A percentile compares a stretch with the other conserved stretches of the same genome.
Evolutionary conservation across 495 filamentous ascomycete genomes (phyloP).

Genomic region (Aspergillus avenaceus): DNA sequence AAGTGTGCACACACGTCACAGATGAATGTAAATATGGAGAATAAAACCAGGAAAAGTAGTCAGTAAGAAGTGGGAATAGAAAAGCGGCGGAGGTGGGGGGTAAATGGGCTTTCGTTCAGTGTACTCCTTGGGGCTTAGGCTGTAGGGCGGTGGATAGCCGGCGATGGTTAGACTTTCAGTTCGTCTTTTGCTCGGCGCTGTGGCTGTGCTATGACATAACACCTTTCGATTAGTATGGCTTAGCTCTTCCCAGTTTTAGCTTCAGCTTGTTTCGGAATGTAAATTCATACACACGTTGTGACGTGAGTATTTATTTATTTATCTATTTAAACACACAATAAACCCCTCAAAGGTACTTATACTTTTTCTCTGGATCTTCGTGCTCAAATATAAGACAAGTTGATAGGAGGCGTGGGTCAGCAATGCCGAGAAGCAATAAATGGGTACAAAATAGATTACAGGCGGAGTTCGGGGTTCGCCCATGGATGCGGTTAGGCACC

Average conservation of each 20-base stretch:
- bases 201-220: slow-evolving; percentile 39
- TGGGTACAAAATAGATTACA: too few species aligned
- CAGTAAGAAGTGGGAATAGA: slow-evolving; percentile 7
- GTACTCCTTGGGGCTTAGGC: too few species aligned
- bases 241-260: too few species aligned
- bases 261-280: too few species aligned
- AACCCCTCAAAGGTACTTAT: too few species aligned
- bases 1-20: background rate
- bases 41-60: background rate
- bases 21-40: background rate
- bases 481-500: slow-evolving; percentile 13
- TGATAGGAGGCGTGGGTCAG: too few species aligned
- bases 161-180: slow-evolving; percentile 21
- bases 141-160: slow-evolving; percentile 6
- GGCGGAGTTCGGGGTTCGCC: background rate
- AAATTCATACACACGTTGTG: background rate
- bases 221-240: too few species aligned
- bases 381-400: too few species aligned
- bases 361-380: too few species aligned
- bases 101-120: slow-evolving; percentile 6
- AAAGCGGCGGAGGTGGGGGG: slow-evolving; percentile 11
- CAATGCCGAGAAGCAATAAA: slow-evolving; percentile 1
- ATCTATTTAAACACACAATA: too few species aligned
- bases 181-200: slow-evolving; percentile 15
- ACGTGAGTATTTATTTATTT: background rate